A percentile compares a stretch with the other conserved stretches of the same genome.
phyloP scores from a whole-genome alignment of 2,329 filamentous ascomycete species.

The Alternaria postmessia region DNA sequence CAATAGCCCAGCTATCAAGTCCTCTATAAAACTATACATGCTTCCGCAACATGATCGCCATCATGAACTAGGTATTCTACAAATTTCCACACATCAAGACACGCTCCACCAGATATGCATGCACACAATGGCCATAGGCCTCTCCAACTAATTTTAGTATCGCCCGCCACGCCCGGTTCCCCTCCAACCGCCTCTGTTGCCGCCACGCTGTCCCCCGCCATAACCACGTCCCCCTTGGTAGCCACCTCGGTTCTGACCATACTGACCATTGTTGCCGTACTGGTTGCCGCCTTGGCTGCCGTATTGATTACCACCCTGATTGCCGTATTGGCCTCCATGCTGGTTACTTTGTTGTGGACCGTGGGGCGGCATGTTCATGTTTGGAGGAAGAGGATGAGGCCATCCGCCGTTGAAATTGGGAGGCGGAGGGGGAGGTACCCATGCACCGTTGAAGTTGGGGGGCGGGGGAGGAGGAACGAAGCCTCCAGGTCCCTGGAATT shows the following conservation, averaged over 20 bases:
- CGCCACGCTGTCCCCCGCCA: slow-evolving; percentile 16
- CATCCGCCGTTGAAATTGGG: slow-evolving; percentile 35
- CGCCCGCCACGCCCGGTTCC: slow-evolving; percentile 26
- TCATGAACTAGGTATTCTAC: neutral
- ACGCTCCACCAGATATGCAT: neutral
- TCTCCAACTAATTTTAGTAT: slow-evolving; percentile 10
- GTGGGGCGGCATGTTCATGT: slow-evolving; percentile 26
- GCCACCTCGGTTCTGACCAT: slow-evolving; percentile 19
- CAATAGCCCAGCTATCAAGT: neutral
- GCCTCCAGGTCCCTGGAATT: slow-evolving; percentile 25
- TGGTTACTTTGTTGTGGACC: slow-evolving; percentile 12
- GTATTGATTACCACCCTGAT: slow-evolving; percentile 18
- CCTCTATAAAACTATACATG: neutral
- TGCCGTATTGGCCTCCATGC: slow-evolving; percentile 19
- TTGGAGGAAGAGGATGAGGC: slow-evolving; percentile 25
- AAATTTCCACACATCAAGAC: neutral
- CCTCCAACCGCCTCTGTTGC: slow-evolving; percentile 27
- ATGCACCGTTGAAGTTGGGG: slow-evolving; percentile 33
- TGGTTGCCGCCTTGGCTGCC: slow-evolving; percentile 18
- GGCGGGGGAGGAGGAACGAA: slow-evolving; percentile 37
- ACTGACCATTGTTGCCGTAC: slow-evolving; percentile 16
- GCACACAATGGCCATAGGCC: neutral
- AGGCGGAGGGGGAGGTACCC: slow-evolving; percentile 27
- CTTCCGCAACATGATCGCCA: neutral
- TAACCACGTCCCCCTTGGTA: slow-evolving; percentile 20